Evolutionary conservation across 2,329 filamentous ascomycete species (phyloP).

Genomic region (Colletotrichum zoysiae): DNA sequence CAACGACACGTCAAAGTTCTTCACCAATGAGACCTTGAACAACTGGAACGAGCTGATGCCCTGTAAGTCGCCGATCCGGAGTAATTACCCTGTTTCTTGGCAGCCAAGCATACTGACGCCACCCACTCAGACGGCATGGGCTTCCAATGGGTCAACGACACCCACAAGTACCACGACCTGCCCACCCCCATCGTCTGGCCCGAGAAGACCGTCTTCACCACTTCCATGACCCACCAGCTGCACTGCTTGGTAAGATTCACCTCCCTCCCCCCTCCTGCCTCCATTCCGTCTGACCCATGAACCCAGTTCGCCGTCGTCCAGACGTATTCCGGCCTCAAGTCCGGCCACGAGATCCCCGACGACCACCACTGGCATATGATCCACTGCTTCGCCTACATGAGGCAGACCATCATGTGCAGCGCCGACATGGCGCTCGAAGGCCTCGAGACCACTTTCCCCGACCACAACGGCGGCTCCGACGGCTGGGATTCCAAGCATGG

Average conservation of each 20-base stretch:
- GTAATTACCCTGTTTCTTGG: too few relatives aligned
- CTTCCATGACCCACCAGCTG: slow-evolving; percentile 59
- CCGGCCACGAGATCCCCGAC: slow-evolving; percentile 54
- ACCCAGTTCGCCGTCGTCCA: slow-evolving; percentile 56
- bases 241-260: slow-evolving; percentile 53
- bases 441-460: slow-evolving; percentile 60
- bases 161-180: slow-evolving; percentile 53
- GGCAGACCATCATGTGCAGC: slow-evolving; percentile 61
- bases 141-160: slow-evolving; percentile 54
- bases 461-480: slow-evolving; percentile 60
- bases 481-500: slow-evolving; percentile 62
- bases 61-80: slow-evolving; percentile 41
- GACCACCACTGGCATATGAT: slow-evolving; percentile 62
- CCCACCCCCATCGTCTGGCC: slow-evolving; percentile 52
- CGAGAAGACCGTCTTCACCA: slow-evolving; percentile 56
- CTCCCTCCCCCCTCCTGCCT: background rate
- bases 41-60: slow-evolving; percentile 58
- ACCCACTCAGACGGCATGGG: slow-evolving; percentile 52
- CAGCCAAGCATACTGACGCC: slow-evolving; percentile 6
- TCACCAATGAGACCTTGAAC: slow-evolving; percentile 49
- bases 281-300: background rate
- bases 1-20: slow-evolving; percentile 57
- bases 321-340: slow-evolving; percentile 57
- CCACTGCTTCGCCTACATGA: slow-evolving; percentile 63
- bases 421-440: slow-evolving; percentile 61